A percentile compares a stretch with the other conserved stretches of the same genome.
phyloP scores from a whole-genome alignment of 106 monocot species.

The Acanthochlamys bracteata region DNA sequence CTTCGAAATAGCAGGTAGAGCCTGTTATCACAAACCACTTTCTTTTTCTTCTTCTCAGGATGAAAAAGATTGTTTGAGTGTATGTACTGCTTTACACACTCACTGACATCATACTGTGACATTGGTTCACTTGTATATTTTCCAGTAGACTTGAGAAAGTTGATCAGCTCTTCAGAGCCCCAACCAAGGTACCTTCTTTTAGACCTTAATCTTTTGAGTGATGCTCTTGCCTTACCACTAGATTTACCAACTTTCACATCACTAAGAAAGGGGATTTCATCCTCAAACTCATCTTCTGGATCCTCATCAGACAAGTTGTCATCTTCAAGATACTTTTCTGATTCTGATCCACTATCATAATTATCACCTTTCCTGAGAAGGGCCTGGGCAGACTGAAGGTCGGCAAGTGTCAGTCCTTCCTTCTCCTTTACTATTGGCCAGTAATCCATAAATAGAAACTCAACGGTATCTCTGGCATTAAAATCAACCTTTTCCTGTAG shows the following conservation, averaged over 20 bases:
- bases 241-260: slow-evolving; percentile 12
- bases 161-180: slow-evolving; percentile 59
- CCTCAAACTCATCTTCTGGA: slow-evolving; percentile 16
- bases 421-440: slow-evolving; percentile 63
- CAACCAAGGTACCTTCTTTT: slow-evolving; percentile 49
- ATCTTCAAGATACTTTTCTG: slow-evolving; percentile 22
- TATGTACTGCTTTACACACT: slow-evolving; percentile 60
- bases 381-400: slow-evolving; percentile 37
- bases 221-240: slow-evolving; percentile 7
- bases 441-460: slow-evolving; percentile 76
- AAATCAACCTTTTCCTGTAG: slow-evolving; percentile 65
- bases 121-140: slow-evolving; percentile 38
- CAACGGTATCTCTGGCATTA: slow-evolving; percentile 35
- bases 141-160: slow-evolving; percentile 54
- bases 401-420: slow-evolving; percentile 42
- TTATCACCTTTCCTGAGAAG: slow-evolving; percentile 33
- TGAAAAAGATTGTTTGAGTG: slow-evolving; percentile 49
- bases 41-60: slow-evolving; percentile 47
- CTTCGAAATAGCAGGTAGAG: slow-evolving; percentile 53
- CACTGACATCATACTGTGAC: slow-evolving; percentile 37
- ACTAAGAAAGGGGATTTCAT: slow-evolving; percentile 14
- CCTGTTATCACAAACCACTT: slow-evolving; percentile 54
- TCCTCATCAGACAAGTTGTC: slow-evolving; percentile 18
- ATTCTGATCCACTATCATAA: slow-evolving; percentile 15
- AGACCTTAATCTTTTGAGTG: slow-evolving; percentile 25